phyloP scores from a whole-genome alignment of 2,329 filamentous ascomycete species.

The Pseudocercospora eumusae region DNA sequence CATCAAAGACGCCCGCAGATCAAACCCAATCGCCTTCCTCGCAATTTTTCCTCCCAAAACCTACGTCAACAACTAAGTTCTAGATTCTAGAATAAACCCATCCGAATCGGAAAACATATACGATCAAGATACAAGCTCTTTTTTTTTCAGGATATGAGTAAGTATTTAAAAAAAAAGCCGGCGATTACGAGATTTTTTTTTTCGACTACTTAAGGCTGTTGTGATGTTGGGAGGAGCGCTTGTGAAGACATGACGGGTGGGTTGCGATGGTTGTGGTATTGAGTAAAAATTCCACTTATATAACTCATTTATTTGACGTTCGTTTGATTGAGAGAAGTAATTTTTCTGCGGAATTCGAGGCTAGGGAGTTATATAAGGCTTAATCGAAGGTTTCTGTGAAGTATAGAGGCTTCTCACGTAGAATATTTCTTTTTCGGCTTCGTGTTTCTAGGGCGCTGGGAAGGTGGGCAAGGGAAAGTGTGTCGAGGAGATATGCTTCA shows the following conservation, averaged over 20 bases:
- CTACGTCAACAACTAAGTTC: no score
- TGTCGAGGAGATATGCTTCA: background rate
- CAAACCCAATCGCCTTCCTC: slow-evolving; percentile 43
- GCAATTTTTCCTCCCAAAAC: slow-evolving; percentile 37
- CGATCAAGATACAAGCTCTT: no score
- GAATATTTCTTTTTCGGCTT: background rate
- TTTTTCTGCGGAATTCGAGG: slow-evolving; percentile 4
- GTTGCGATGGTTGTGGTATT: slow-evolving; percentile 1
- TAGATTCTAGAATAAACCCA: background rate
- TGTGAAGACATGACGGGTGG: background rate
- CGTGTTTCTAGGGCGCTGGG: background rate
- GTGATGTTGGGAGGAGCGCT: slow-evolving; percentile 32
- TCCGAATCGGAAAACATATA: background rate
- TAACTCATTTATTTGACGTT: background rate
- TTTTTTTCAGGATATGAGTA: no score
- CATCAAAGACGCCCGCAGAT: slow-evolving; percentile 41
- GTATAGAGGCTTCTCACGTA: background rate
- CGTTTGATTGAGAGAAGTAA: background rate
- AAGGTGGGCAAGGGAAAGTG: background rate
- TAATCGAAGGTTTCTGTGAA: background rate
- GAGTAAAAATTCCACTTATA: slow-evolving; percentile 4
- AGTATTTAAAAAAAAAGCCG: no score
- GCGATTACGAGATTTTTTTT: no score
- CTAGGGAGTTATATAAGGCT: background rate
- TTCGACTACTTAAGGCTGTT: no score